phyloP scores from a whole-genome alignment of 805 yeast genomes.

The Spathaspora hagerdaliae region DNA sequence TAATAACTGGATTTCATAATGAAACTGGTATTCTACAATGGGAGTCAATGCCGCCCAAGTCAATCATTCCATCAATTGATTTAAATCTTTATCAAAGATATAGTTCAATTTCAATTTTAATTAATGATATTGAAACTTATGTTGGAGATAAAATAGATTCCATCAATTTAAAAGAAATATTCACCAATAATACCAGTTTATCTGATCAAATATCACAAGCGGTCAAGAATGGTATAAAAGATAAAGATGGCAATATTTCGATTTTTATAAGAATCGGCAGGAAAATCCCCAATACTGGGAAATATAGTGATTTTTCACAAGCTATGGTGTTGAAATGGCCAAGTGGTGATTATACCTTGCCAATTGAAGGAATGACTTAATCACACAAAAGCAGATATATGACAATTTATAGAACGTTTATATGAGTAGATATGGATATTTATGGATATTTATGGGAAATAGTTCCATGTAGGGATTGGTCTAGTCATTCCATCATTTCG shows the following conservation, averaged over 20 bases:
- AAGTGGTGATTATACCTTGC: conserved; percentile 47
- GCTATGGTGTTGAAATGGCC: conserved; percentile 64
- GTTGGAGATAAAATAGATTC: conserved; percentile 45
- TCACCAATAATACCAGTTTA: conserved; percentile 19
- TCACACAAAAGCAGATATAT: no score
- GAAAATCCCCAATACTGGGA: conserved; percentile 35
- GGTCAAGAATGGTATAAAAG: conserved; percentile 18
- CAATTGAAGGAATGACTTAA: conserved; percentile 51
- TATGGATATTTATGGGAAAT: no score
- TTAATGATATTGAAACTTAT: conserved; percentile 77
- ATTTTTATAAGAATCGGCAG: conserved; percentile 58
- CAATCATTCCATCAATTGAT: background rate
- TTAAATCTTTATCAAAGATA: conserved; percentile 21
- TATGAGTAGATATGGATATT: no score
- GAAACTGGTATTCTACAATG: conserved; percentile 34
- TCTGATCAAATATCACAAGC: conserved; percentile 25
- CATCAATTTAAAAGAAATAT: conserved; percentile 30
- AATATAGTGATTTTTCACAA: conserved; percentile 58
- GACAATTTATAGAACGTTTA: no score
- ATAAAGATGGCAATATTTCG: conserved; percentile 26
- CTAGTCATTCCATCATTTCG: no score
- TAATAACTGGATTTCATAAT: conserved; percentile 24
- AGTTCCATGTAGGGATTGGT: no score
- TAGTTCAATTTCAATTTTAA: conserved; percentile 57
- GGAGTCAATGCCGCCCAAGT: conserved; percentile 13